Conservation (phyloP, 176 grass and related monocot species). For the Oryza australiensis region DNA sequence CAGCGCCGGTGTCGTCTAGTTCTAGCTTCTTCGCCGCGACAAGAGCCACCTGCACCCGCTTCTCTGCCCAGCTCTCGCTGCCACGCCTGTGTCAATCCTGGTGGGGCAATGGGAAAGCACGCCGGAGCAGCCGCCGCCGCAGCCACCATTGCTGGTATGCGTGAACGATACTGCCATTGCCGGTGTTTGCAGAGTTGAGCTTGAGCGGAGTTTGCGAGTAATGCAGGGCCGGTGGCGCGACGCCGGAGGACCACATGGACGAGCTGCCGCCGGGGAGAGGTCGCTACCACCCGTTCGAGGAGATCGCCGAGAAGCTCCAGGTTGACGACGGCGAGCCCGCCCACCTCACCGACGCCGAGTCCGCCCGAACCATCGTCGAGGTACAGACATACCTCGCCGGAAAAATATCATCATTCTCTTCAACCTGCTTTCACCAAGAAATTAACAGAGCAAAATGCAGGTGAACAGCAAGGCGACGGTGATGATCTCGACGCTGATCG, state of each 20-base stretch:
- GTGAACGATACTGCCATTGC: not conserved
- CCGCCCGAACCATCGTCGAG: slow-evolving; percentile 81
- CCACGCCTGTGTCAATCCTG: slow-evolving; percentile 16
- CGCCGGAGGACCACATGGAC: slow-evolving; percentile 45
- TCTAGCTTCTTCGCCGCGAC: not conserved
- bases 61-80: not conserved
- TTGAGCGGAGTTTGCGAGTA: not conserved
- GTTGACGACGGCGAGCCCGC: slow-evolving; percentile 38
- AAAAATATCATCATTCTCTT: no score
- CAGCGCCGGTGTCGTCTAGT: slow-evolving; percentile 2
- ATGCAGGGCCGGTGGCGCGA: slow-evolving; percentile 32
- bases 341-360: slow-evolving; percentile 67
- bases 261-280: slow-evolving; percentile 28
- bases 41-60: not conserved
- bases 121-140: not conserved
- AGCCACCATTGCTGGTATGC: slow-evolving; percentile 28
- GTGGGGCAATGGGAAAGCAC: slow-evolving; percentile 28
- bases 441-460: slow-evolving; percentile 29
- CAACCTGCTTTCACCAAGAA: not conserved
- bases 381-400: not conserved
- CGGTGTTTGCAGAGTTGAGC: not conserved
- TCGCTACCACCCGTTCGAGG: slow-evolving; percentile 74
- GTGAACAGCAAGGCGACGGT: slow-evolving; percentile 80
- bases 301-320: slow-evolving; percentile 46
- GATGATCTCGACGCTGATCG: slow-evolving; percentile 63